phyloP scores from a whole-genome alignment of 176 grass and related monocot species.

The Tillandsia leiboldiana region DNA sequence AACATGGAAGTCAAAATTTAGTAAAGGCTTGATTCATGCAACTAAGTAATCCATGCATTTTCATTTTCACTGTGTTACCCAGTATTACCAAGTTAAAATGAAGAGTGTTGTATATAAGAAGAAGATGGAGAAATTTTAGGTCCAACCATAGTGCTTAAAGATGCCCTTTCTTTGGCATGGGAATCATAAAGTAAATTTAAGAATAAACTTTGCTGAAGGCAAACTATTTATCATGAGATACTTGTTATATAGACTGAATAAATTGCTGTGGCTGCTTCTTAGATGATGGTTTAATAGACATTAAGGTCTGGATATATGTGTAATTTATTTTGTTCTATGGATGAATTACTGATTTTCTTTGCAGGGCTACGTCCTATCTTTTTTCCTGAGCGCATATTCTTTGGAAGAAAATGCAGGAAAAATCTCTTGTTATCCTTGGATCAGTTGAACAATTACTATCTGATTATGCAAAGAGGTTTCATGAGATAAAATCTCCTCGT shows the following conservation, averaged over 20 bases:
- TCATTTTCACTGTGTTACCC: too few relatives aligned
- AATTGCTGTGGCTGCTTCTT: not conserved
- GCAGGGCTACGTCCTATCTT: not conserved
- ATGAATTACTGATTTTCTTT: not conserved
- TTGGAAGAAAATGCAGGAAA: slow-evolving; percentile 34
- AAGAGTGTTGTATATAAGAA: too few relatives aligned
- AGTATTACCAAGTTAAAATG: too few relatives aligned
- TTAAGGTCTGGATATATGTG: not conserved
- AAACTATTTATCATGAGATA: not conserved
- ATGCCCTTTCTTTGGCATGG: too few relatives aligned
- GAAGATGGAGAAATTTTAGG: too few relatives aligned
- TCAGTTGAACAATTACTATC: slow-evolving; percentile 72
- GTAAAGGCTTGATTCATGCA: too few relatives aligned
- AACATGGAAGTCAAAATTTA: too few relatives aligned
- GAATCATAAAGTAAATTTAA: not conserved
- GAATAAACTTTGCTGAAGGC: not conserved
- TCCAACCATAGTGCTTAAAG: not conserved
- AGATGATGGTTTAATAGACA: not conserved
- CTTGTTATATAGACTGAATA: not conserved
- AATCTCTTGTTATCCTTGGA: slow-evolving; percentile 60
- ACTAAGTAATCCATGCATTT: too few relatives aligned
- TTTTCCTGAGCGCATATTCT: slow-evolving; percentile 6
- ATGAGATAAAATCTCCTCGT: slow-evolving; percentile 91
- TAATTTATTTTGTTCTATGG: not conserved
- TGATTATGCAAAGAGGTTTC: slow-evolving; percentile 79